Conservation (phyloP, 208 protist species). For the Borovskyia barvae region DNA sequence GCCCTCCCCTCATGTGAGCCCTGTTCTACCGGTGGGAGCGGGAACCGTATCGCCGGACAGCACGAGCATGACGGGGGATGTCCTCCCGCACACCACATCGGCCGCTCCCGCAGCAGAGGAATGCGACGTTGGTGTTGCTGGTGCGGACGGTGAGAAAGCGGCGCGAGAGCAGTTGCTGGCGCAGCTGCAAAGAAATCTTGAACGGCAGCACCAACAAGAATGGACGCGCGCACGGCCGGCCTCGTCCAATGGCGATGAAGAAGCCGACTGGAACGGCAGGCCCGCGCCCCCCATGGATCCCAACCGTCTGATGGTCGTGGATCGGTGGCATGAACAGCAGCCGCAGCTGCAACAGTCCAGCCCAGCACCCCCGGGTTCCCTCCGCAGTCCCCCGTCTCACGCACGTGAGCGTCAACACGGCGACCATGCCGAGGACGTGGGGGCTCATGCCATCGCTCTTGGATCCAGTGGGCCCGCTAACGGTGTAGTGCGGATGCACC, state of each 20-base stretch:
- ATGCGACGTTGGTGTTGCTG: neutral
- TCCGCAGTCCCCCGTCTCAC: too few relatives aligned
- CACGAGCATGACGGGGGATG: too few relatives aligned
- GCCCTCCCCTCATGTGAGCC: too few relatives aligned
- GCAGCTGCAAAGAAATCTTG: neutral
- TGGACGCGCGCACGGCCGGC: neutral
- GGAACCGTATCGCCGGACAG: too few relatives aligned
- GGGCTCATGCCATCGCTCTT: too few relatives aligned
- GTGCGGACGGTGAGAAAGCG: neutral
- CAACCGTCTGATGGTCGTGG: neutral
- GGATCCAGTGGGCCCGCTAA: too few relatives aligned
- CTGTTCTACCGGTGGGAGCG: too few relatives aligned
- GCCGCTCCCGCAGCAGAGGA: neutral
- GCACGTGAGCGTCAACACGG: too few relatives aligned
- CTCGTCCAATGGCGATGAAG: neutral
- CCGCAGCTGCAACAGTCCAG: constrained; percentile 8
- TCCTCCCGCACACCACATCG: too few relatives aligned
- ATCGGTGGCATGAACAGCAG: constrained; percentile 4
- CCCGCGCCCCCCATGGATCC: too few relatives aligned
- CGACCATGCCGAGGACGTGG: constrained; percentile 3
- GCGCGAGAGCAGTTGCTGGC: neutral
- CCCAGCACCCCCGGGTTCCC: too few relatives aligned
- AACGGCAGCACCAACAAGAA: neutral
- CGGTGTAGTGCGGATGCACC: too few relatives aligned
- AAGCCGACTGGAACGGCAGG: constrained; percentile 3